phyloP scores from a whole-genome alignment of 2,329 filamentous ascomycete genomes.

The Phaeophleospora eucalypticola region DNA sequence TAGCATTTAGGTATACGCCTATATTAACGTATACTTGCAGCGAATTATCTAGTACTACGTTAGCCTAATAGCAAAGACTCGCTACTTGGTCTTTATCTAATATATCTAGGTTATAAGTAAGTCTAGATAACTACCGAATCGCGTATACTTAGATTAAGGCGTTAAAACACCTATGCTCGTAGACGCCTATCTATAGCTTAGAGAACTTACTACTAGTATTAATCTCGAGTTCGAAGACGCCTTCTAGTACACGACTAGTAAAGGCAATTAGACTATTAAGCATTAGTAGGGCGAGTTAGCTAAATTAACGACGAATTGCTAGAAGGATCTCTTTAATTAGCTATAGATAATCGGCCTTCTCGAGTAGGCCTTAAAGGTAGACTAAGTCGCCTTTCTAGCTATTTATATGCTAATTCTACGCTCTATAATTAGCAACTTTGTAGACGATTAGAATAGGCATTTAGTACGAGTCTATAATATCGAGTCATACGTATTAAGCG shows the following conservation, averaged over 20 bases:
- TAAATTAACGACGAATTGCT: not conserved
- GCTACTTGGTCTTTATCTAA: not conserved
- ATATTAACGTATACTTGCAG: not conserved
- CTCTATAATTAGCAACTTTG: not conserved
- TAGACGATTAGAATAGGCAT: not conserved
- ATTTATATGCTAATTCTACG: not conserved
- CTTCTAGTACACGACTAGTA: not conserved
- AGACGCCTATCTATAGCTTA: not conserved
- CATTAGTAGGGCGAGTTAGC: not conserved
- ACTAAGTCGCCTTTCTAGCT: not conserved
- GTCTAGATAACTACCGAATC: not conserved
- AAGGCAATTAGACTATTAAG: constrained; percentile 1
- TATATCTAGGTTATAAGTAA: not conserved
- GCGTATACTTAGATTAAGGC: not conserved
- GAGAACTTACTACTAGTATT: not conserved
- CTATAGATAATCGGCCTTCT: not conserved
- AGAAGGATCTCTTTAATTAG: not conserved
- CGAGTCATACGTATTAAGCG: not conserved
- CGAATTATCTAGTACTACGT: not conserved
- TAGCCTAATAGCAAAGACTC: not conserved
- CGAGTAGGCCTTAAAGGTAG: too few species aligned
- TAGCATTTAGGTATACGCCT: not conserved
- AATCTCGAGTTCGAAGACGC: not conserved
- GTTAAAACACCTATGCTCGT: not conserved
- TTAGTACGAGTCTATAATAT: not conserved